Evolutionary conservation across 208 protist species (phyloP).

Genomic region (Acanthamoeba triangularis): DNA sequence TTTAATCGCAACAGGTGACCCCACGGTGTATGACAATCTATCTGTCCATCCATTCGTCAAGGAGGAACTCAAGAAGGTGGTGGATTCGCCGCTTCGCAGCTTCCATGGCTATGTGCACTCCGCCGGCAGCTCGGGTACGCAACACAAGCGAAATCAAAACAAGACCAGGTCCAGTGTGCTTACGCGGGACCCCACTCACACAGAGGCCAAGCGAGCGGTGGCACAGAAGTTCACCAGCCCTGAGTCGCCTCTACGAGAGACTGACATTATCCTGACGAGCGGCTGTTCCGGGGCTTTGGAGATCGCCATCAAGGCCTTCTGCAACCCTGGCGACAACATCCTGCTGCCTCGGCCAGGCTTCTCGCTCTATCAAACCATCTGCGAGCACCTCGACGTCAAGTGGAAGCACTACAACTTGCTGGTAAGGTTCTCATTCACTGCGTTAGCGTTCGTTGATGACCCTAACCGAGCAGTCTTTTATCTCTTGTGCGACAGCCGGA

Average conservation of each 20-base stretch:
- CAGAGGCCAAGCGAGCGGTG: conserved; percentile 51
- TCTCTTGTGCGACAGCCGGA: conserved; percentile 83
- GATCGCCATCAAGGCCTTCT: conserved; percentile 92
- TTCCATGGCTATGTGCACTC: conserved; percentile 83
- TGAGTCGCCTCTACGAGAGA: conserved; percentile 72
- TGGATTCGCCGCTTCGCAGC: conserved; percentile 82
- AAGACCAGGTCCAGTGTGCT: neutral
- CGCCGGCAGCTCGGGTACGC: conserved; percentile 55
- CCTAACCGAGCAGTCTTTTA: too few relatives aligned
- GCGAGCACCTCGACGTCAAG: conserved; percentile 92
- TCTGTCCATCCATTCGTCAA: conserved; percentile 85
- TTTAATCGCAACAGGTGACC: conserved; percentile 87
- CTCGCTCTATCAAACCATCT: conserved; percentile 96
- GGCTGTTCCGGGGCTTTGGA: conserved; percentile 95
- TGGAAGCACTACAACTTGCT: conserved; percentile 92
- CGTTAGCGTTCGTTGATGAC: neutral
- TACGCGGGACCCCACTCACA: neutral
- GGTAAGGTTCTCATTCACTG: conserved; percentile 38
- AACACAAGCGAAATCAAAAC: conserved; percentile 44
- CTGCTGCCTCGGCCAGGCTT: conserved; percentile 95
- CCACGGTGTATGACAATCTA: conserved; percentile 93
- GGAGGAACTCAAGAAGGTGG: conserved; percentile 88
- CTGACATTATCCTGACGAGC: conserved; percentile 86
- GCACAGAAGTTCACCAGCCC: conserved; percentile 64
- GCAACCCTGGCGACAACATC: conserved; percentile 94